Base-by-base conservation (phyloP, 768 basidiomycete genomes). In the Leccinum boreale region DNA sequence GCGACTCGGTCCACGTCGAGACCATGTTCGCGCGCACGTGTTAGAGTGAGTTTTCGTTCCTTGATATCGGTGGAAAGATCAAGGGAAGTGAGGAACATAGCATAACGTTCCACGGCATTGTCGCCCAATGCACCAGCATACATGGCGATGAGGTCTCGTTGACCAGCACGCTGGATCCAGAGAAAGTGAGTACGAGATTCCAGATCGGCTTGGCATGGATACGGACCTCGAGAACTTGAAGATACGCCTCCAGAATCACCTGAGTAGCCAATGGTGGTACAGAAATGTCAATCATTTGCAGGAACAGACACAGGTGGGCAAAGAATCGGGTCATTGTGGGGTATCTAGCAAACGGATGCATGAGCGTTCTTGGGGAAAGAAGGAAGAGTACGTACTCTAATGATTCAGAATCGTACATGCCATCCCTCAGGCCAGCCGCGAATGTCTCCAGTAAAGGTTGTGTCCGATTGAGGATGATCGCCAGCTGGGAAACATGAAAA, bases 111-210 rank as follows among this genome's bases (percentile, higher is more conserved):
- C 36, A 96, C 86, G 3, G 94, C 94, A 61, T 93, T 92, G 65
- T 92, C 88, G 6, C 94, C 91, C 21, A 98, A 75, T 28, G 92
- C 91, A 14, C 91, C 85, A 6, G 94, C 94, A 70, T 99, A 98
- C 78, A 97, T 84, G 0, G 96, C 94, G 12, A 98, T 94, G 17
- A 98, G 80, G 44, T 89, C 85, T 33, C 91, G 81, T 72, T 94
- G 80, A 17, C 89, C 90, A 17, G 90, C 88, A 44, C 78, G 77
- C 86, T 90, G 62, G 11, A 53, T 53, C 50, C 28, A 50, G 35
- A 35, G 3, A 48, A 15, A 24, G 52, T 56, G 35, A 48, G 29
- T 24, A 47, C 11, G 54, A n/a, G 7, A 39, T n/a, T 19, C 15
- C 1, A 52, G 21, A 10, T 28, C 9, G 45, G 56, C 19, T 31